phyloP scores from a whole-genome alignment of 768 basidiomycete genomes.

The Hortiboletus campestris region DNA sequence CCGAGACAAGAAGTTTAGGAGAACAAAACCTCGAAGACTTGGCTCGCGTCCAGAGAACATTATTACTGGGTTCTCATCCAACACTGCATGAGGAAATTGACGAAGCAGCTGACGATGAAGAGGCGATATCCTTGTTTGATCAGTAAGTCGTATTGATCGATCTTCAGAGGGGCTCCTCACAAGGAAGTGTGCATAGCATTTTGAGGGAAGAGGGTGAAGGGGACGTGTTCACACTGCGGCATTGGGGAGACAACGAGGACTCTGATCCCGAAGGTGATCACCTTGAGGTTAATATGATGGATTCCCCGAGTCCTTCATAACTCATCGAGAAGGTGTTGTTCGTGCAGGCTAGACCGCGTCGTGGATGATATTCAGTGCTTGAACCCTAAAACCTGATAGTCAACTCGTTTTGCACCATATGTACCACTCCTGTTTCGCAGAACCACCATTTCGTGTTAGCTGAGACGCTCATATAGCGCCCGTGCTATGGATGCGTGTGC shows the following conservation, averaged over 20 bases:
- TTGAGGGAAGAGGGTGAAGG: slow-evolving; percentile 53
- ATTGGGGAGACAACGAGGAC: slow-evolving; percentile 35
- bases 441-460: neutral
- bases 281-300: slow-evolving; percentile 23
- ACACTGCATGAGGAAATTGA: slow-evolving; percentile 29
- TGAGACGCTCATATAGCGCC: neutral
- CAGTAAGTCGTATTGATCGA: slow-evolving; percentile 46
- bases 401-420: slow-evolving; percentile 1
- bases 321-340: slow-evolving; percentile 4
- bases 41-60: slow-evolving; percentile 37
- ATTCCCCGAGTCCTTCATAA: slow-evolving; percentile 17
- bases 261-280: slow-evolving; percentile 24
- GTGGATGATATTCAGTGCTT: neutral
- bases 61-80: slow-evolving; percentile 26
- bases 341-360: slow-evolving; percentile 12
- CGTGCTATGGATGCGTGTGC: slow-evolving; percentile 17
- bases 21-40: slow-evolving; percentile 36
- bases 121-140: slow-evolving; percentile 68
- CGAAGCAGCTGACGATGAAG: slow-evolving; percentile 41
- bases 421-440: slow-evolving; percentile 1
- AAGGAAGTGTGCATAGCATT: slow-evolving; percentile 43
- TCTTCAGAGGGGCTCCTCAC: slow-evolving; percentile 6
- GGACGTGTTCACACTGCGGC: slow-evolving; percentile 53
- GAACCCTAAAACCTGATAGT: slow-evolving; percentile 11
- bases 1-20: slow-evolving; percentile 46